Evolutionary conservation across 192 early-diverging fungal genomes (phyloP).

Genomic region (Nowakowskiella sp.): DNA sequence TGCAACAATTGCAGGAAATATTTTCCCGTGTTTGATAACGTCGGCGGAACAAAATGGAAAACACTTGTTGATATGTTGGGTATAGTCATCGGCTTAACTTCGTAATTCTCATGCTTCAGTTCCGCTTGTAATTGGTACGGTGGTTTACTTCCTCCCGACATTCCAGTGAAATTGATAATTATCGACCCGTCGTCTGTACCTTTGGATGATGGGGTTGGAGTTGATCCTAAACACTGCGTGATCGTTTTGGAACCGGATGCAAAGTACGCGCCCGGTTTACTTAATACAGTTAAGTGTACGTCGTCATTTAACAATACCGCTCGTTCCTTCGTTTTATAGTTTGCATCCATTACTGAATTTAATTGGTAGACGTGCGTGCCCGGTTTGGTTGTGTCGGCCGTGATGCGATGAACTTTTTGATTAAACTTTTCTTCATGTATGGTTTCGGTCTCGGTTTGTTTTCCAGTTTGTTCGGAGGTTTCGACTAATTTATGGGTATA

Average conservation of each 20-base stretch:
- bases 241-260: conserved; percentile 17
- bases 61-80: conserved; percentile 6
- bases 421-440: conserved; percentile 14
- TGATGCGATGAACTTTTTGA: conserved; percentile 15
- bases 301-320: background rate
- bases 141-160: background rate
- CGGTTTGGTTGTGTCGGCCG: conserved; percentile 23
- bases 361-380: conserved; percentile 32
- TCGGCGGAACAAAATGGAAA: conserved; percentile 19
- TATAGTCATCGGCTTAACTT: conserved; percentile 19
- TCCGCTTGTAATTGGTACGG: conserved; percentile 33
- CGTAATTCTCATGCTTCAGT: conserved; percentile 34
- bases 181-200: conserved; percentile 27
- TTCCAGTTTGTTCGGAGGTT: background rate
- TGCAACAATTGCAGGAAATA: conserved; percentile 29
- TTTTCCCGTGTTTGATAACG: conserved; percentile 23
- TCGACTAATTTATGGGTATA: background rate
- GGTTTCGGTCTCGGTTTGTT: too few species aligned
- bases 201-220: conserved; percentile 8
- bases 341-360: conserved; percentile 28
- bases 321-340: conserved; percentile 35
- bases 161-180: conserved; percentile 24
- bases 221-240: conserved; percentile 26
- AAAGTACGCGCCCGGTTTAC: conserved; percentile 31
- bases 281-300: conserved; percentile 25